Conservation (phyloP, 805 yeast species). For the Cyberlindnera meyerae region DNA sequence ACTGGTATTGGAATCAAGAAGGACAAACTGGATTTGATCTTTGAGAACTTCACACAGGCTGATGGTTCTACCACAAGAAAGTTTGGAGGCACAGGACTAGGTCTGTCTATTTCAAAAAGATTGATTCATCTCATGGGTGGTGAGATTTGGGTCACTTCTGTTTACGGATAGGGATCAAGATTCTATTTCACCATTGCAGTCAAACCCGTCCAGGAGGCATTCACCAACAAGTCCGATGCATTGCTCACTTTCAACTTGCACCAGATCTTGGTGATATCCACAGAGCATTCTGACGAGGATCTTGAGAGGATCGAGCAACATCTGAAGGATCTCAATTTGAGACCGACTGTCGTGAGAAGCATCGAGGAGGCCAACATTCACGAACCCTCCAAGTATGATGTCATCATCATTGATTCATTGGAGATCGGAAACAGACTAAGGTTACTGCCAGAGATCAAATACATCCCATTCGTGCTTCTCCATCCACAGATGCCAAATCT, state of each 20-base stretch:
- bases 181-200: conserved; percentile 78
- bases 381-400: conserved; percentile 60
- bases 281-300: conserved; percentile 50
- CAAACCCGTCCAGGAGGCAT: conserved; percentile 59
- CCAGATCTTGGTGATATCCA: conserved; percentile 64
- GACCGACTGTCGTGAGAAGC: conserved; percentile 51
- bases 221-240: conserved; percentile 60
- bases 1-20: conserved; percentile 88
- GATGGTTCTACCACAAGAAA: conserved; percentile 91
- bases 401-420: conserved; percentile 79
- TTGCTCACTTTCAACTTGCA: conserved; percentile 69
- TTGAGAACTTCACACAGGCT: conserved; percentile 89
- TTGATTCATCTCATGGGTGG: conserved; percentile 90
- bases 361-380: conserved; percentile 46
- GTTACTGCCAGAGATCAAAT: conserved; percentile 69
- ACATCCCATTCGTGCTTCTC: conserved; percentile 75
- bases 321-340: conserved; percentile 51
- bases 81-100: conserved; percentile 91
- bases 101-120: conserved; percentile 82
- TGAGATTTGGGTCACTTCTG: conserved; percentile 84
- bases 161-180: conserved; percentile 78
- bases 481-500: conserved; percentile 73
- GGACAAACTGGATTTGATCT: conserved; percentile 79
- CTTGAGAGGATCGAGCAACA: conserved; percentile 44
- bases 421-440: conserved; percentile 70